Conservation (phyloP, 257 asterid species). For the Nicotiana tabacum region DNA sequence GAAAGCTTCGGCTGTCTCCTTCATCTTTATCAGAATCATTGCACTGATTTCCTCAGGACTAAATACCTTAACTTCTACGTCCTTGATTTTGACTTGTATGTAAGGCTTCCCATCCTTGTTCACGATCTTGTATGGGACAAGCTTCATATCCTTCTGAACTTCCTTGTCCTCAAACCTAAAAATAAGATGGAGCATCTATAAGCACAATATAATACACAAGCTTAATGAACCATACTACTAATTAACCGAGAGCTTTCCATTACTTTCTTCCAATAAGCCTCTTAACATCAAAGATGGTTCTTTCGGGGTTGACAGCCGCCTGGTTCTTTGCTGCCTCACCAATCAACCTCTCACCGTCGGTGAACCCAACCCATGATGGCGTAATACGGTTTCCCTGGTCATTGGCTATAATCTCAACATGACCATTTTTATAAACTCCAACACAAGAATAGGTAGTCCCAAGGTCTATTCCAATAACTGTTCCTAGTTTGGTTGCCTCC, state of each 20-base stretch:
- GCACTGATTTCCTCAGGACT: constrained; percentile 94
- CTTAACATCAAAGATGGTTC: neutral
- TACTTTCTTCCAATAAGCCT: constrained; percentile 5
- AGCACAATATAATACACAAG: neutral
- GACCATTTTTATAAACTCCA: constrained; percentile 48
- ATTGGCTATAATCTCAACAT: neutral
- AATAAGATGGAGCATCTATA: neutral
- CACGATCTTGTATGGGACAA: constrained; percentile 77
- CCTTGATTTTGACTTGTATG: constrained; percentile 65
- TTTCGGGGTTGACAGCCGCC: constrained; percentile 26
- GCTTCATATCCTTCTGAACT: constrained; percentile 84
- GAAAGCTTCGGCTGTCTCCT: constrained; percentile 80
- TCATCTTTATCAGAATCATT: constrained; percentile 78
- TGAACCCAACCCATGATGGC: neutral
- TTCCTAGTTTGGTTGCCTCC: constrained; percentile 75
- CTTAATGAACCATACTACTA: neutral
- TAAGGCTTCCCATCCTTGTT: constrained; percentile 80
- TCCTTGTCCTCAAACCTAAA: constrained; percentile 79
- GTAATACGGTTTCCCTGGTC: constrained; percentile 2
- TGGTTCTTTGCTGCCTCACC: constrained; percentile 34
- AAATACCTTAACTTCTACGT: constrained; percentile 81
- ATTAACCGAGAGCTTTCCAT: neutral
- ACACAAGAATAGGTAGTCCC: constrained; percentile 94
- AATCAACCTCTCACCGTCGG: constrained; percentile 37
- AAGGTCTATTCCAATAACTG: constrained; percentile 84